A percentile compares a stretch with the other conserved stretches of the same genome.
Conservation (phyloP, 2,329 filamentous ascomycete genomes). For the Cryphonectria parasitica region DNA sequence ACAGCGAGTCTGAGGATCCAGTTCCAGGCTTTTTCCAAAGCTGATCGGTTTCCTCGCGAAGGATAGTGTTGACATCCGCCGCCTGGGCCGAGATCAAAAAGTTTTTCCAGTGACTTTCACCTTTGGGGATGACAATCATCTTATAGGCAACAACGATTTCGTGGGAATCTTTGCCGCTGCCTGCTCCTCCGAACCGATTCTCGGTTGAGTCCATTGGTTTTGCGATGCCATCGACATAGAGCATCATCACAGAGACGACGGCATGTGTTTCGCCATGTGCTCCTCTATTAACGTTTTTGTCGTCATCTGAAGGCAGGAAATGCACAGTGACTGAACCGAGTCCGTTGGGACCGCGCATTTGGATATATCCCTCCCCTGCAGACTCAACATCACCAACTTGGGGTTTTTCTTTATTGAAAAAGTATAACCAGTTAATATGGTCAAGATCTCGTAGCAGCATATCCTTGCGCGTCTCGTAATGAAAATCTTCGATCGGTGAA, state of each 20-base stretch:
- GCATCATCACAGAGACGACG: slow-evolving; percentile 2
- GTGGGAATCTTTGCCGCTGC: background rate
- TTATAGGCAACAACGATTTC: slow-evolving; percentile 17
- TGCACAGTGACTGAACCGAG: slow-evolving; percentile 1
- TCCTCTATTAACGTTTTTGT: background rate
- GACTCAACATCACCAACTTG: background rate
- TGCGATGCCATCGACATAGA: background rate
- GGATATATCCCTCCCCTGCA: background rate
- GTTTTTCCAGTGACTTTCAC: slow-evolving; percentile 5
- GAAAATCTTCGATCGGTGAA: background rate
- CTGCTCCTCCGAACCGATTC: background rate
- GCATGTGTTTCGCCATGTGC: background rate
- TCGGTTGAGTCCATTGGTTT: background rate
- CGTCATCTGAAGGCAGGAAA: background rate
- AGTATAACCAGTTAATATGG: background rate
- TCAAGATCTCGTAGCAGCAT: slow-evolving; percentile 13
- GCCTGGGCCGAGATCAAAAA: slow-evolving; percentile 8
- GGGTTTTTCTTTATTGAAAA: background rate
- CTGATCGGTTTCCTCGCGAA: background rate
- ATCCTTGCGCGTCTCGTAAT: background rate
- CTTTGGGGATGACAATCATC: background rate
- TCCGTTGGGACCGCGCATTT: background rate
- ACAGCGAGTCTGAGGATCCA: background rate
- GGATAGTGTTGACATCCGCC: slow-evolving; percentile 1
- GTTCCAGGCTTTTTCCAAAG: background rate